Percentiles rank a stretch among this genome's conserved stretches.
These are phyloP conservation scores for maize (Zea mays) DNA, from an alignment of 176 grass and related monocot species.

Conservation along the genomic window DNA sequence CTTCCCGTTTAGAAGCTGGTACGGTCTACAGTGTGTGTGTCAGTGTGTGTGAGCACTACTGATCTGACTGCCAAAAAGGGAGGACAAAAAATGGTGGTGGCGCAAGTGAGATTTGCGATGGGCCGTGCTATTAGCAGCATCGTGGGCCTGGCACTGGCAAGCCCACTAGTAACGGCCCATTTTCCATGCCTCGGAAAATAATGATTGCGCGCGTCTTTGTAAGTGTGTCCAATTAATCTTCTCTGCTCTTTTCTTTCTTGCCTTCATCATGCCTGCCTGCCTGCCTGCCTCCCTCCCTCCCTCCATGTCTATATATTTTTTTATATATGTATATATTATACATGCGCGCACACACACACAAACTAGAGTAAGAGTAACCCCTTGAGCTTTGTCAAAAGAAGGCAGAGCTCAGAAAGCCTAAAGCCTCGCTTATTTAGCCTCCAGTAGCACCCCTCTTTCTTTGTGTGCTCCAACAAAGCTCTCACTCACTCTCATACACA, in stretches of 20 bases:
- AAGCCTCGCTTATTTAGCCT: slow-evolving; percentile 30
- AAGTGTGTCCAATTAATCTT: neutral
- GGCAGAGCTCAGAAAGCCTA: slow-evolving; percentile 25
- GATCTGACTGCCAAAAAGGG: neutral
- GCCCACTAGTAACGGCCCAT: slow-evolving; percentile 3
- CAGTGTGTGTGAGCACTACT: neutral
- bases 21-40: slow-evolving; percentile 3
- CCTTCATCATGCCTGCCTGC: slow-evolving; percentile 13
- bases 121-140: neutral
- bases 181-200: neutral
- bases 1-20: neutral
- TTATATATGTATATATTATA: neutral
- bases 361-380: neutral
- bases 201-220: neutral
- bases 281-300: neutral
- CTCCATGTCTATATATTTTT: neutral
- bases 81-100: neutral
- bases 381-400: slow-evolving; percentile 33
- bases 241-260: slow-evolving; percentile 1
- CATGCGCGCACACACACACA: neutral
- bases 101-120: slow-evolving; percentile 1
- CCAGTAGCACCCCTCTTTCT: slow-evolving; percentile 1
- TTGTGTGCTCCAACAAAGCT: neutral
- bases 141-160: neutral
- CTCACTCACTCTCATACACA: neutral